A percentile compares a stretch with the other conserved stretches of the same genome.
phyloP scores from a whole-genome alignment of 2,329 filamentous ascomycete species.

The Teratosphaeria nubilosa region DNA sequence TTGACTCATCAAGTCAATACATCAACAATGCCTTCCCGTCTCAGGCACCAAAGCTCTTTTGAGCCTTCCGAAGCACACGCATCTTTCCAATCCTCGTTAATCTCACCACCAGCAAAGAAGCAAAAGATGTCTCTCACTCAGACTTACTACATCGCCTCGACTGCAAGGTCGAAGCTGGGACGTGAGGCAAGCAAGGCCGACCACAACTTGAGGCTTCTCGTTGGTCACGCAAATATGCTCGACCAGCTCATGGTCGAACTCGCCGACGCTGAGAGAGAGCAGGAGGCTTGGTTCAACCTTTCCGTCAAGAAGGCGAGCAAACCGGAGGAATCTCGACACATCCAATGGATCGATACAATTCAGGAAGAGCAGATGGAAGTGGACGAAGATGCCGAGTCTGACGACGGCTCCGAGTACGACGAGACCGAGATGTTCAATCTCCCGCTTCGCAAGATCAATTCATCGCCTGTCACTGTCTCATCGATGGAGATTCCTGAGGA shows the following conservation, averaged over 20 bases:
- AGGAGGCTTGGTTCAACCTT: slow-evolving; percentile 97
- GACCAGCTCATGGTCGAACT: slow-evolving; percentile 88
- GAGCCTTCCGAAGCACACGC: slow-evolving; percentile 36
- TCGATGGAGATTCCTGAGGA: slow-evolving; percentile 30
- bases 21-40: slow-evolving; percentile 39
- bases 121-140: slow-evolving; percentile 96
- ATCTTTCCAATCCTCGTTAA: slow-evolving; percentile 33
- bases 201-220: slow-evolving; percentile 88
- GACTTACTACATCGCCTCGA: slow-evolving; percentile 97
- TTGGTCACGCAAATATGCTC: slow-evolving; percentile 96
- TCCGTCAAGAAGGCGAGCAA: slow-evolving; percentile 68
- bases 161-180: slow-evolving; percentile 91
- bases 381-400: slow-evolving; percentile 38
- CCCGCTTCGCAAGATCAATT: slow-evolving; percentile 29
- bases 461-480: slow-evolving; percentile 33
- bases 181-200: slow-evolving; percentile 80
- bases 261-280: slow-evolving; percentile 85
- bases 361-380: slow-evolving; percentile 68
- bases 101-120: slow-evolving; percentile 41
- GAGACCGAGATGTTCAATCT: slow-evolving; percentile 33
- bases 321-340: slow-evolving; percentile 54
- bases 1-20: slow-evolving; percentile 9
- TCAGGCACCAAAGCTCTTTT: slow-evolving; percentile 37
- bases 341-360: slow-evolving; percentile 79
- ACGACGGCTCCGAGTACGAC: slow-evolving; percentile 45